A percentile compares a stretch with the other conserved stretches of the same genome.
These are phyloP conservation scores for Pulveroboletus ravenelii DNA, from an alignment of 768 basidiomycete genomes.

Conservation along the genomic window DNA sequence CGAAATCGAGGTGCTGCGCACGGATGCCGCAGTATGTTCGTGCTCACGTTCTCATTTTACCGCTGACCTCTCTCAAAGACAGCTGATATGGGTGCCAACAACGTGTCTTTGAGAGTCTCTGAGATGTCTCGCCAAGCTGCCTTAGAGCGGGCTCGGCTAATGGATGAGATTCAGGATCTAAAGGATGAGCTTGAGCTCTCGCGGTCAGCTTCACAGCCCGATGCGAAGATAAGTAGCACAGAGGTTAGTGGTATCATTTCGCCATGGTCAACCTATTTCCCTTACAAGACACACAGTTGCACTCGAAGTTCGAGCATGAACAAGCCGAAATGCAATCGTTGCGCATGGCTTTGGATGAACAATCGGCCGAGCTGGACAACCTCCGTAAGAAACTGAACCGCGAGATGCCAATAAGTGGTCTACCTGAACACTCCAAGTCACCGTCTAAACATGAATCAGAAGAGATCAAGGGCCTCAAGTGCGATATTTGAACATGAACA, in stretches of 20 bases:
- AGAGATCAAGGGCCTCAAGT: slow-evolving; percentile 85
- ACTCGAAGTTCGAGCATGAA: slow-evolving; percentile 26
- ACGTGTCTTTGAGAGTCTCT: slow-evolving; percentile 42
- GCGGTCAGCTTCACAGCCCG: slow-evolving; percentile 23
- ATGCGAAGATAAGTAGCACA: slow-evolving; percentile 23
- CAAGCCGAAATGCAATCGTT: slow-evolving; percentile 30
- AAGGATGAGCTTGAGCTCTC: slow-evolving; percentile 44
- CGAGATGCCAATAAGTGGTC: slow-evolving; percentile 46
- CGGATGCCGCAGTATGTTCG: slow-evolving; percentile 67
- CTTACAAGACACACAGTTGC: slow-evolving; percentile 27
- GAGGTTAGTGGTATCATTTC: slow-evolving; percentile 11
- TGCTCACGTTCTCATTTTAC: background rate
- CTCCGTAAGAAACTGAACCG: slow-evolving; percentile 57
- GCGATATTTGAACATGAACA: slow-evolving; percentile 2
- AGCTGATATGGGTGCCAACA: slow-evolving; percentile 48
- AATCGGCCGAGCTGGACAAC: slow-evolving; percentile 49
- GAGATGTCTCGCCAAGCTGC: slow-evolving; percentile 46
- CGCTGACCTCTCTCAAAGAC: slow-evolving; percentile 20
- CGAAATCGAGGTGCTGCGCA: slow-evolving; percentile 76
- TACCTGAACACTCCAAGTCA: slow-evolving; percentile 28
- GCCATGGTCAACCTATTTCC: background rate
- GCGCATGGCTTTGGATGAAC: slow-evolving; percentile 34
- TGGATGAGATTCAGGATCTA: slow-evolving; percentile 53
- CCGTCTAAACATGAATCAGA: slow-evolving; percentile 50
- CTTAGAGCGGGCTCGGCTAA: slow-evolving; percentile 47